phyloP scores from a whole-genome alignment of 2,329 filamentous ascomycete genomes.

The Dactylonectria estremocensis region DNA sequence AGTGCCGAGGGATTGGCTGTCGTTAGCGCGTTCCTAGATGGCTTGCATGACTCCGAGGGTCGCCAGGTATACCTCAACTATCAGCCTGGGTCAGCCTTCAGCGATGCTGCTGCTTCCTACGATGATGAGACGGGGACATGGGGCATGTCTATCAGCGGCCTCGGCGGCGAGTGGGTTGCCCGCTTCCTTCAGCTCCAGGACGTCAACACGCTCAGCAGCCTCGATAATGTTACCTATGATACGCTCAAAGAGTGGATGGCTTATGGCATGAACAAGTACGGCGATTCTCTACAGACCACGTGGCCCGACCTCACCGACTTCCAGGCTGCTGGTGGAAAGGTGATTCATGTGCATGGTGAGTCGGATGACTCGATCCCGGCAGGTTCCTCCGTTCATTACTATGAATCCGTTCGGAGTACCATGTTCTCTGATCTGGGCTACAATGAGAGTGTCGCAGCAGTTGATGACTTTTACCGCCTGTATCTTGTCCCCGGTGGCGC shows the following conservation, averaged over 20 bases:
- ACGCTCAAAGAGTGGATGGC: constrained; percentile 67
- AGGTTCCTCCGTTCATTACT: constrained; percentile 68
- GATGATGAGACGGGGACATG: constrained; percentile 50
- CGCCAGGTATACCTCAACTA: constrained; percentile 55
- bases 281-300: constrained; percentile 68
- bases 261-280: constrained; percentile 62
- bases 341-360: constrained; percentile 72
- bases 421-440: constrained; percentile 62
- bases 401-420: constrained; percentile 63
- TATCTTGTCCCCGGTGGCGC: constrained; percentile 64
- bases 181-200: constrained; percentile 57
- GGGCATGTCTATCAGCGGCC: constrained; percentile 49
- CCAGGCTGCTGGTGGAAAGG: constrained; percentile 65
- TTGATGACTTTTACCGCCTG: constrained; percentile 63
- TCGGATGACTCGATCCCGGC: constrained; percentile 67
- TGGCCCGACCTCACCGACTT: constrained; percentile 67
- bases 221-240: constrained; percentile 66
- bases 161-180: constrained; percentile 56
- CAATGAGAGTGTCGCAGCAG: constrained; percentile 56
- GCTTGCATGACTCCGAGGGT: constrained; percentile 55
- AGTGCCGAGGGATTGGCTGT: constrained; percentile 52
- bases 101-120: constrained; percentile 53
- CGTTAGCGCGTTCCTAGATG: constrained; percentile 53
- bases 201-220: constrained; percentile 53
- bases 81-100: constrained; percentile 51